Evolutionary conservation across 805 yeast species (phyloP), one percentile per base, ranked within the genome.

Genomic region (Sugiyamaella boreocaroliniensis): DNA sequence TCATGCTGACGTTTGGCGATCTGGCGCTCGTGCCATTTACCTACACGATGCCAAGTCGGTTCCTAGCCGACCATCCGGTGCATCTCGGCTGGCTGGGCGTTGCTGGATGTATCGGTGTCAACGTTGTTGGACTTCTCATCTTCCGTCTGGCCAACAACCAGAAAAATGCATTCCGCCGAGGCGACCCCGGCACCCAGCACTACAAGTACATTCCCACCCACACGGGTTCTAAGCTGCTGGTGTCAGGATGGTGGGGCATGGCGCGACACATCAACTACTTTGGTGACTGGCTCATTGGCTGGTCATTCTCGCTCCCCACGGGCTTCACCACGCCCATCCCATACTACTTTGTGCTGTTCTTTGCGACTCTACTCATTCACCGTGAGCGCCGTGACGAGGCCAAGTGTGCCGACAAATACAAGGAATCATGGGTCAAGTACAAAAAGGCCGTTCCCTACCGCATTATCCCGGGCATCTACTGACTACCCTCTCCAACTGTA

Each of bases 231-330:
- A 86, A 80, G 64, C 76, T 93, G 58, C 71, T 93, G 45, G 79
- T 82, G 51, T 93, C 89, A 63, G 97, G 98, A 2, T 93, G 98
- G 99, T 93, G 99, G 99, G 86, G 85, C 1, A 68, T 75, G 16
- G 82, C 96, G 6, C 96, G 95, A 60, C 99, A 93, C 68, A 89
- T 88, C 65, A 93, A 93, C 66, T 93, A 93, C 69, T 77, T 90
- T 54, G 99, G 99, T 43, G 99, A 93, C 71, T 89, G 97, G 90
- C 66, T 93, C 43, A 83, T 89, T 64, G 88, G 97, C 0, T 76
- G 86, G 73, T 81, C 95, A 45, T 92, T 96, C 96, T 89, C 97
- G 68, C 73, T 93, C 57, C 84, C 96, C 9, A 88, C 97, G 1
- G 96, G 96, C 10, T 79, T 83, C 60, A 75, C 74, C 55, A 84